phyloP scores from a whole-genome alignment of 345 rosid genomes.

The Euphorbia tirucalli region DNA sequence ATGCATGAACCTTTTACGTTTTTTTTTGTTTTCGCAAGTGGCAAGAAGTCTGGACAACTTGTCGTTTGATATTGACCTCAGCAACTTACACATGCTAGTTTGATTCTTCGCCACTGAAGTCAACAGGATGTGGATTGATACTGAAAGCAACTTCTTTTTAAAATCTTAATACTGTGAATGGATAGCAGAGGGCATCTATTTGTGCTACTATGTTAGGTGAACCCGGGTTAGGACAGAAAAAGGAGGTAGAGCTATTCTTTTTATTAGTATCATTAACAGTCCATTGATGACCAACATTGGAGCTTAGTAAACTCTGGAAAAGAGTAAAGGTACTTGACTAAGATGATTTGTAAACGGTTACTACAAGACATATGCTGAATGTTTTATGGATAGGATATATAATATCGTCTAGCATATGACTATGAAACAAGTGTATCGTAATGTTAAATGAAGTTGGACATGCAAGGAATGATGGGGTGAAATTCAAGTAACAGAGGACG shows the following conservation, averaged over 20 bases:
- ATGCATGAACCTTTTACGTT: no score
- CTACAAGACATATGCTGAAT: no score
- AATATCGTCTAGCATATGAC: no score
- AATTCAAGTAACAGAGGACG: background rate
- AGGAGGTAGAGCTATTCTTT: background rate
- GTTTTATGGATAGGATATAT: no score
- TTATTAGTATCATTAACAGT: no score
- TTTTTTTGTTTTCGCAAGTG: no score
- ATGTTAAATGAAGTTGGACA: background rate
- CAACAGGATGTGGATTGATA: background rate
- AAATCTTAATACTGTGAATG: background rate
- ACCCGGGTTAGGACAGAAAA: no score
- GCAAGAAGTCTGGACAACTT: background rate
- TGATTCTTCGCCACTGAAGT: background rate
- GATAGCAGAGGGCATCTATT: background rate
- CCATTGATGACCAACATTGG: no score
- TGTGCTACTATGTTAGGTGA: background rate
- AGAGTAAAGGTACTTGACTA: no score
- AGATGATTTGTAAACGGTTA: no score
- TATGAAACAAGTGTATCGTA: background rate
- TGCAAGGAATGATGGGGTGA: slow-evolving; percentile 4
- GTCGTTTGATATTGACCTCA: background rate
- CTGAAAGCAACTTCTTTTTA: background rate
- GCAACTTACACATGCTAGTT: background rate
- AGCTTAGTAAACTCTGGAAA: no score